phyloP scores from a whole-genome alignment of 2,329 filamentous ascomycete species.

The Penicillium carneum region DNA sequence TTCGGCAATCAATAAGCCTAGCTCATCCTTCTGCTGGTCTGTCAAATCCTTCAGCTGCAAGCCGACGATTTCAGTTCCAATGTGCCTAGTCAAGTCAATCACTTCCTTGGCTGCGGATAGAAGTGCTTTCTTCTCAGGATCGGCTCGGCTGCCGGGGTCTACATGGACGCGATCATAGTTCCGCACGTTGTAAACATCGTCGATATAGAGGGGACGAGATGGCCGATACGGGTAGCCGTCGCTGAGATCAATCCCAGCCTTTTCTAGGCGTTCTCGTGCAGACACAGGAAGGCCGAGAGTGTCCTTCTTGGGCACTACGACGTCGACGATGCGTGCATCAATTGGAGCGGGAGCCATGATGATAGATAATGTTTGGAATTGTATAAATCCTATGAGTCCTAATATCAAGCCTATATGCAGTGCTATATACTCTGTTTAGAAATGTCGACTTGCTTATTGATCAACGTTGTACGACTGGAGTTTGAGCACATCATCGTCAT shows the following conservation, averaged over 20 bases:
- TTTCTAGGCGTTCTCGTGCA: conserved; percentile 66
- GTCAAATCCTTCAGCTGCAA: conserved; percentile 69
- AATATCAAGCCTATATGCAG: neutral
- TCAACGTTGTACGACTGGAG: neutral
- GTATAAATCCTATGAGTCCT: neutral
- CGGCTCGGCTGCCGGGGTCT: conserved; percentile 70
- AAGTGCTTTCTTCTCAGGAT: conserved; percentile 68
- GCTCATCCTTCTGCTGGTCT: conserved; percentile 66
- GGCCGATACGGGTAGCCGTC: conserved; percentile 75
- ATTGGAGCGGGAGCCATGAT: conserved; percentile 66
- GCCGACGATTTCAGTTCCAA: conserved; percentile 70
- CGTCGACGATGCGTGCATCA: conserved; percentile 68
- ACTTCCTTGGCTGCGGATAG: conserved; percentile 69
- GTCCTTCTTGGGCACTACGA: conserved; percentile 69
- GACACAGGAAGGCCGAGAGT: conserved; percentile 67
- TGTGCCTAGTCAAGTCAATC: conserved; percentile 67
- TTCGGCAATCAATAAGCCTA: conserved; percentile 69
- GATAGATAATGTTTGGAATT: neutral
- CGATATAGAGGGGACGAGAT: conserved; percentile 69
- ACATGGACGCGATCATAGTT: conserved; percentile 62
- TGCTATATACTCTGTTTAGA: neutral
- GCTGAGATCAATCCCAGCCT: conserved; percentile 73
- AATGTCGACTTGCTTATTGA: neutral
- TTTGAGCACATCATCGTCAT: conserved; percentile 44
- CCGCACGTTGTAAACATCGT: conserved; percentile 73